These are phyloP conservation scores for Heimioporus sp. DNA, from an alignment of 768 basidiomycete genomes.

Conservation along the genomic window DNA sequence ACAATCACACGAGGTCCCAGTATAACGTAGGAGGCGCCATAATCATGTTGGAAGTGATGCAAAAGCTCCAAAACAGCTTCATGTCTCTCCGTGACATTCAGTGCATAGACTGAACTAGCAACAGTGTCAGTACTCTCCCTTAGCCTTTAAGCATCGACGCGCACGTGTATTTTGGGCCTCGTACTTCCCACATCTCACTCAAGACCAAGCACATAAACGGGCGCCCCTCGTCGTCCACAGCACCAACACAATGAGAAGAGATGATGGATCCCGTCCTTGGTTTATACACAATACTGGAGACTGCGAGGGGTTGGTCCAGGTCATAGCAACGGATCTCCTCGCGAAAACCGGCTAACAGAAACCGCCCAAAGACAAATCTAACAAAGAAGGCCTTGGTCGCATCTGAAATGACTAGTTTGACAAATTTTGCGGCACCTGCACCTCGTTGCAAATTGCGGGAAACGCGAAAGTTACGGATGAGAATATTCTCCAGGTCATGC, in stretches of 20 bases:
- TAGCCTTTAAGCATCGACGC: neutral
- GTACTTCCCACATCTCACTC: neutral
- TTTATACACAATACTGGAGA: neutral
- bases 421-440: neutral
- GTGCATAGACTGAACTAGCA: neutral
- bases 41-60: conserved; percentile 6
- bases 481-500: neutral
- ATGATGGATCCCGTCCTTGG: neutral
- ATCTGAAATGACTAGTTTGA: neutral
- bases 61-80: conserved; percentile 13
- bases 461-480: neutral
- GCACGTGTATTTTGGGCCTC: conserved; percentile 1
- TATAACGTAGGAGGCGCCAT: neutral
- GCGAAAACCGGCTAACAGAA: neutral
- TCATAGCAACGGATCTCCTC: neutral
- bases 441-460: neutral
- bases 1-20: conserved; percentile 18
- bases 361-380: neutral
- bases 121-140: neutral
- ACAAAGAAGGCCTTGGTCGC: too few species aligned
- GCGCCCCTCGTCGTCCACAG: conserved; percentile 10
- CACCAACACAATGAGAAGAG: conserved; percentile 9
- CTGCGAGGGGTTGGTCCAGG: neutral
- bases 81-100: conserved; percentile 1
- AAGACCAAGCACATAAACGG: conserved; percentile 16